phyloP scores from a whole-genome alignment of 2,329 filamentous ascomycete species.

The Monilinia vaccinii-corymbosi region DNA sequence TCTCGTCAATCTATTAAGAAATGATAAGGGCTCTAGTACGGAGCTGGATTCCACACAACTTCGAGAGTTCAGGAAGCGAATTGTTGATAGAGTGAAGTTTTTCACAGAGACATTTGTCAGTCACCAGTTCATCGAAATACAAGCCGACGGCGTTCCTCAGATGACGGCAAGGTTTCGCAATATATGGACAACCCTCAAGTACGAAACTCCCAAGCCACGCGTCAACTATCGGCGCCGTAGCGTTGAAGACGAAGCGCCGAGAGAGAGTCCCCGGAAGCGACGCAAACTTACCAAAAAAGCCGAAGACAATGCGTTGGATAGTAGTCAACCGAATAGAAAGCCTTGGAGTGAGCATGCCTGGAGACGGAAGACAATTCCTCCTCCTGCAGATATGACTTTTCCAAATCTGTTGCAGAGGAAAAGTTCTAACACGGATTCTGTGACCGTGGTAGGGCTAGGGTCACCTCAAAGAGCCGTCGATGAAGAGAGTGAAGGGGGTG shows the following conservation, averaged over 20 bases:
- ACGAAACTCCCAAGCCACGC: background rate
- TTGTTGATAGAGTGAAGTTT: slow-evolving; percentile 6
- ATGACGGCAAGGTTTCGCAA: slow-evolving; percentile 7
- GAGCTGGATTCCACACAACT: background rate
- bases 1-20: background rate
- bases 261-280: slow-evolving; percentile 1
- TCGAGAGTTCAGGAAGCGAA: slow-evolving; percentile 1
- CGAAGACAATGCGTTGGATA: background rate
- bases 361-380: slow-evolving; percentile 1
- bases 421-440: background rate
- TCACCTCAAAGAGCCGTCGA: background rate
- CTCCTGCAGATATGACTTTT: background rate
- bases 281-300: background rate
- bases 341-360: background rate
- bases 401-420: slow-evolving; percentile 4
- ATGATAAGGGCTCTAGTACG: background rate
- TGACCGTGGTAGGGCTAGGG: background rate
- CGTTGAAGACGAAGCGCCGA: background rate
- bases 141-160: background rate
- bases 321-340: background rate
- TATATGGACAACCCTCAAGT: slow-evolving; percentile 2
- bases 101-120: slow-evolving; percentile 7
- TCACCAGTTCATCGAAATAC: slow-evolving; percentile 4
- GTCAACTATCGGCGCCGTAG: background rate
- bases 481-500: background rate